Percentiles rank a stretch among this genome's conserved stretches.
phyloP scores from a whole-genome alignment of 2,329 filamentous ascomycete species.

The Elsinoe fawcettii region DNA sequence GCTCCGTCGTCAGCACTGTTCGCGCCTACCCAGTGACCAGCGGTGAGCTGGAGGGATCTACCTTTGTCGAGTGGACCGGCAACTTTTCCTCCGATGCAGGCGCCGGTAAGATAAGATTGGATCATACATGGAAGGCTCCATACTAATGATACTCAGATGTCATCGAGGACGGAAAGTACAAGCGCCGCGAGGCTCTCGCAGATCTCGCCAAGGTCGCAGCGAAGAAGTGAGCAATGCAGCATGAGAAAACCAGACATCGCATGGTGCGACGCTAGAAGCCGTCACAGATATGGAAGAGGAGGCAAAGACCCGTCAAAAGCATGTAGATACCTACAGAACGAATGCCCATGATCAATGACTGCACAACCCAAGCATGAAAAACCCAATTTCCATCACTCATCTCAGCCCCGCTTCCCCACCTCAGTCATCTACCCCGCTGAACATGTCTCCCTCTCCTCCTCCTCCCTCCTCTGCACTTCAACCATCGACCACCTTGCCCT shows the following conservation, averaged over 20 bases:
- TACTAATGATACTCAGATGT: conserved; percentile 43
- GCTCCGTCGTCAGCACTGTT: conserved; percentile 59
- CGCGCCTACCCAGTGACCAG: conserved; percentile 59
- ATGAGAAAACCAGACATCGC: background rate
- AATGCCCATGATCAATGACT: conserved; percentile 5
- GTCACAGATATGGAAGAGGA: background rate
- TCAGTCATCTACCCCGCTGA: background rate
- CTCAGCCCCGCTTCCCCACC: conserved; percentile 12
- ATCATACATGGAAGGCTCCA: background rate
- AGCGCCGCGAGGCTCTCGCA: conserved; percentile 62
- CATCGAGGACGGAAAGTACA: conserved; percentile 68
- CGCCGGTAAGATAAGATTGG: conserved; percentile 45
- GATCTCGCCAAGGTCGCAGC: conserved; percentile 48
- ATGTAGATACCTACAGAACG: conserved; percentile 7
- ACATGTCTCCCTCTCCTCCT: background rate
- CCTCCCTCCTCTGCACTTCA: too few species aligned
- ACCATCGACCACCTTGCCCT: too few species aligned
- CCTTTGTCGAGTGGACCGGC: conserved; percentile 61
- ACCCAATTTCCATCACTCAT: background rate
- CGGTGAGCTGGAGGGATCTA: conserved; percentile 55
- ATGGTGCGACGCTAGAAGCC: background rate
- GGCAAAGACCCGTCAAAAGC: background rate
- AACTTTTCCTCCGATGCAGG: conserved; percentile 65
- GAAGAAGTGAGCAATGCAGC: conserved; percentile 24
- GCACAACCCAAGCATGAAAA: background rate